phyloP scores from a whole-genome alignment of 202 grass and related monocot species.

The Zoysia matrella region DNA sequence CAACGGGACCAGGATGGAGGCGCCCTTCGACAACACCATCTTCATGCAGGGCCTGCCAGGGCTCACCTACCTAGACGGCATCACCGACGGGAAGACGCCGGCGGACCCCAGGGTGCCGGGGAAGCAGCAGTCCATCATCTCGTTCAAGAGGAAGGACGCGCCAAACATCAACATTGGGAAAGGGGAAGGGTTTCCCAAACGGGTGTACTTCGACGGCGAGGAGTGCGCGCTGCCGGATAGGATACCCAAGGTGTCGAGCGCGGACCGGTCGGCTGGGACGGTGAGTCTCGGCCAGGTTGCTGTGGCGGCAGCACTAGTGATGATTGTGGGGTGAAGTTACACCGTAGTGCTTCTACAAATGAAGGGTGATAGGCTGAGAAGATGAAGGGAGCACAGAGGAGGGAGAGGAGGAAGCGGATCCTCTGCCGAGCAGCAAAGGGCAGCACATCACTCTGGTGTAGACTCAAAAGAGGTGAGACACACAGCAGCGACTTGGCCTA shows the following conservation, averaged over 20 bases:
- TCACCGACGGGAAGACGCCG: constrained; percentile 54
- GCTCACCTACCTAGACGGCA: constrained; percentile 56
- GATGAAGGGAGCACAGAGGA: too few relatives aligned
- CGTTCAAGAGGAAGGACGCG: constrained; percentile 66
- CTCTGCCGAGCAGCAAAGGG: too few relatives aligned
- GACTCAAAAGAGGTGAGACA: too few relatives aligned
- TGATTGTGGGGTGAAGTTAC: background rate
- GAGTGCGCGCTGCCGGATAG: constrained; percentile 78
- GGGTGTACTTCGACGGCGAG: constrained; percentile 88
- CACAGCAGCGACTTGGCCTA: too few relatives aligned
- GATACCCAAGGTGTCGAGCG: constrained; percentile 43
- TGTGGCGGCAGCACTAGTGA: constrained; percentile 35
- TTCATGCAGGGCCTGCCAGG: constrained; percentile 84
- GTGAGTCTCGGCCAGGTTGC: constrained; percentile 17
- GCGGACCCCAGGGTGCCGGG: constrained; percentile 55
- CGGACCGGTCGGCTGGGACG: background rate
- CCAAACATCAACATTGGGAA: constrained; percentile 58
- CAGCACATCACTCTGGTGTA: too few relatives aligned
- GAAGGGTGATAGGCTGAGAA: too few relatives aligned
- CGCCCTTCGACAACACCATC: constrained; percentile 57
- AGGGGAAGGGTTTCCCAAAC: constrained; percentile 79
- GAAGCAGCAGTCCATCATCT: constrained; percentile 91
- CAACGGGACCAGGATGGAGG: constrained; percentile 65
- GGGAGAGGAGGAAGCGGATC: too few relatives aligned
- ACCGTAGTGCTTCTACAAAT: too few relatives aligned